A percentile compares a stretch with the other conserved stretches of the same genome.
Evolutionary conservation across 176 grass and related monocot genomes (phyloP).

Genomic region (Cenchrus americanus): DNA sequence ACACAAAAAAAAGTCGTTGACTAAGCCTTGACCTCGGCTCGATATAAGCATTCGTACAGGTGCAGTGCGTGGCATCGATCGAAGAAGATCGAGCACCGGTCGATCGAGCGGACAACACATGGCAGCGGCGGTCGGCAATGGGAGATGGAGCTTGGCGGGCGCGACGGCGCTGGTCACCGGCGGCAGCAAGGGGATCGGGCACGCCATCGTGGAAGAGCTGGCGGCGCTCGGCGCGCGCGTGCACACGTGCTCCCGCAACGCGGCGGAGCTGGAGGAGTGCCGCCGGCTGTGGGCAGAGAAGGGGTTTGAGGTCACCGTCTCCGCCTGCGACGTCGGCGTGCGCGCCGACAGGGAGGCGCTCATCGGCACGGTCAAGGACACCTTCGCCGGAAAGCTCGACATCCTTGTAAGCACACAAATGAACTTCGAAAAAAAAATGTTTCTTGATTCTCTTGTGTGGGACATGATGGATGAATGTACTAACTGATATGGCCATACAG

Average conservation of each 20-base stretch:
- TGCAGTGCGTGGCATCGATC: no score
- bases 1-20: no score
- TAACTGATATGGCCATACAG: neutral
- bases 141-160: slow-evolving; percentile 22
- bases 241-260: slow-evolving; percentile 52
- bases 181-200: slow-evolving; percentile 40
- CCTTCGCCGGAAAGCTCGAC: slow-evolving; percentile 45
- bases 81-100: no score
- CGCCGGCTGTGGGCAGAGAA: slow-evolving; percentile 26
- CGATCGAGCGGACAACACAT: no score
- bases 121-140: no score
- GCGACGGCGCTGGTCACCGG: slow-evolving; percentile 42
- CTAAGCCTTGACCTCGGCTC: no score
- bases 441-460: no score
- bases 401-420: slow-evolving; percentile 1
- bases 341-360: slow-evolving; percentile 9
- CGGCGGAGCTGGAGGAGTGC: slow-evolving; percentile 40
- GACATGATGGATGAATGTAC: no score
- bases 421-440: no score
- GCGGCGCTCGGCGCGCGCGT: slow-evolving; percentile 29
- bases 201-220: slow-evolving; percentile 30
- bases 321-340: slow-evolving; percentile 37
- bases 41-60: no score
- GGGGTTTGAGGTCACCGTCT: slow-evolving; percentile 8
- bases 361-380: neutral